Evolutionary conservation across 805 yeast species (phyloP).

Genomic region (Clavispora santaluciae): DNA sequence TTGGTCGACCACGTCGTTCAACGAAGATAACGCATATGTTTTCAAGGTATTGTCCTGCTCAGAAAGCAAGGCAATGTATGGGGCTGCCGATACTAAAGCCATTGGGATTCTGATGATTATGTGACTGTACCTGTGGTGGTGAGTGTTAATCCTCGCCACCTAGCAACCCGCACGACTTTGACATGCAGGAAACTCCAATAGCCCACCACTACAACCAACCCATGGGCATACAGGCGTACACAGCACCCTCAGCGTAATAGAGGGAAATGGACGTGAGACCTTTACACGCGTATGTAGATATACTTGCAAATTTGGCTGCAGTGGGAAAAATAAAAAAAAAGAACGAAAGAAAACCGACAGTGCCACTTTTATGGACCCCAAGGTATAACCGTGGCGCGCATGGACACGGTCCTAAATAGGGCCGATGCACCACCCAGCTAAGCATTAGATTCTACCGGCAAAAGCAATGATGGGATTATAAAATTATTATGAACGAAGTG

Average conservation of each 20-base stretch:
- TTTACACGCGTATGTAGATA: too few species aligned
- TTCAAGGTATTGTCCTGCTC: conserved; percentile 78
- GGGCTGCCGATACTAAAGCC: conserved; percentile 83
- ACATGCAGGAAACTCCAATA: neutral
- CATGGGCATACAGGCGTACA: too few species aligned
- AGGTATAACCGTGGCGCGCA: too few species aligned
- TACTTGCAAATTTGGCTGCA: too few species aligned
- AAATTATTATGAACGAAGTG: neutral
- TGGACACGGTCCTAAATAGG: too few species aligned
- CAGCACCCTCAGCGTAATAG: too few species aligned
- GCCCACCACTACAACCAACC: too few species aligned
- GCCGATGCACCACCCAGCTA: too few species aligned
- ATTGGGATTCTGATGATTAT: conserved; percentile 17
- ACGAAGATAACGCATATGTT: conserved; percentile 76
- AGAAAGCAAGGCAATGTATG: conserved; percentile 80
- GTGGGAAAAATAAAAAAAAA: neutral
- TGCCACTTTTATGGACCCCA: too few species aligned
- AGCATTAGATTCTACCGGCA: neutral
- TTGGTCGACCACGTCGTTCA: conserved; percentile 80
- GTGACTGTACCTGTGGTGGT: neutral
- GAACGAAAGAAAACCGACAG: neutral
- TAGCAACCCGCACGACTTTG: neutral
- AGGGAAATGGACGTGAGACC: too few species aligned
- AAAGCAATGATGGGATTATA: too few species aligned
- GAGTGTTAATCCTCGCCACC: conserved; percentile 1